Conservation (phyloP, 352 stramenopile species). For the Phytophthora megakarya region DNA sequence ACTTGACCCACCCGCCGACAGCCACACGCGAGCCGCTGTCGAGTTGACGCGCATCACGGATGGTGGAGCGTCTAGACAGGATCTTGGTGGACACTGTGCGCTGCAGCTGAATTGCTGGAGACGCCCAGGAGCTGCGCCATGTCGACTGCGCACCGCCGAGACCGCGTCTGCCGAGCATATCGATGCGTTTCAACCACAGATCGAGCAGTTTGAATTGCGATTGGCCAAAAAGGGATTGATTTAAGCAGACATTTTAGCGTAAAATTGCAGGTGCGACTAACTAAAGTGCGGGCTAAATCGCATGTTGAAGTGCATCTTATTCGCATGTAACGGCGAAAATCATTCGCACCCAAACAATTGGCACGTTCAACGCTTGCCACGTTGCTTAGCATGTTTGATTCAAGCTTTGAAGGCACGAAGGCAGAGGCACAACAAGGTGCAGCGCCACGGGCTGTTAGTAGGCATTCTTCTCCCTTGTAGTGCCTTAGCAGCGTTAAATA, state of each 20-base stretch:
- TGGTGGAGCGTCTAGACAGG: slow-evolving; percentile 39
- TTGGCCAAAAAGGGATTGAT: slow-evolving; percentile 9
- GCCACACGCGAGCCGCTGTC: slow-evolving; percentile 48
- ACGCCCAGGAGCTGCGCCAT: slow-evolving; percentile 16
- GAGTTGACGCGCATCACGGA: slow-evolving; percentile 49
- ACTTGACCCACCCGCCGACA: slow-evolving; percentile 94
- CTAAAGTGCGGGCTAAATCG: too few species aligned
- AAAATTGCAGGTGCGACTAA: too few species aligned
- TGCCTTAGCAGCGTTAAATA: too few species aligned
- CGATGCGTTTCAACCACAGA: slow-evolving; percentile 29
- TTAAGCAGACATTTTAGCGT: too few species aligned
- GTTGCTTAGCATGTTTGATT: too few species aligned
- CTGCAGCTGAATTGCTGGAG: slow-evolving; percentile 1
- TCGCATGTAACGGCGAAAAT: slow-evolving; percentile 4
- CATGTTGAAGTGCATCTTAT: slow-evolving; percentile 3
- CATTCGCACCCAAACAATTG: neutral
- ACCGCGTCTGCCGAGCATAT: slow-evolving; percentile 23
- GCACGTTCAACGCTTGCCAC: too few species aligned
- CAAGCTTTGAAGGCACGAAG: neutral
- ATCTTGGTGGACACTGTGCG: slow-evolving; percentile 27
- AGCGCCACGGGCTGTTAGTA: too few species aligned
- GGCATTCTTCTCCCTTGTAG: too few species aligned
- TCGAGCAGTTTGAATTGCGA: slow-evolving; percentile 2
- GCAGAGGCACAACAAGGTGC: neutral
- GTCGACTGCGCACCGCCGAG: slow-evolving; percentile 9